Conservation (phyloP, 2,329 filamentous ascomycete genomes). For the Zasmidium citrigriseum region DNA sequence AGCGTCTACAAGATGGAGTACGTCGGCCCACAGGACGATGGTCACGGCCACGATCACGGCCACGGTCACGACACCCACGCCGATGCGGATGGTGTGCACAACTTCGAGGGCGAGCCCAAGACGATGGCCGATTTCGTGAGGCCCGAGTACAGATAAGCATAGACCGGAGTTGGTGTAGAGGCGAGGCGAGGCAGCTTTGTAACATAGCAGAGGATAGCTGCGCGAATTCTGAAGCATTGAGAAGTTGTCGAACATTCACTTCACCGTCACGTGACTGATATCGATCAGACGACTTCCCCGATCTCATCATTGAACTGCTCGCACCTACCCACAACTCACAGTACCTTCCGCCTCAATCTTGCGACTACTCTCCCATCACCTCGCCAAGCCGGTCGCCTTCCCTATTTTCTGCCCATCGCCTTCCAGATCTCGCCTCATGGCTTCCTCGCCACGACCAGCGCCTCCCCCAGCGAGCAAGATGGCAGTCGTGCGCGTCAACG, state of each 20-base stretch:
- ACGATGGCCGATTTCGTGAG: conserved; percentile 95
- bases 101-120: conserved; percentile 77
- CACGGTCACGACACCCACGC: conserved; percentile 47
- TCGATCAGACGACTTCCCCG: neutral
- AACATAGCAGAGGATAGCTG: conserved; percentile 20
- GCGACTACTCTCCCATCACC: too few relatives aligned
- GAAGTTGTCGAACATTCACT: neutral
- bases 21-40: conserved; percentile 77
- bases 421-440: neutral
- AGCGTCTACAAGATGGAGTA: conserved; percentile 98
- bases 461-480: neutral
- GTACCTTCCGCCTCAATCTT: neutral
- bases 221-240: conserved; percentile 10
- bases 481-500: neutral
- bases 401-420: neutral
- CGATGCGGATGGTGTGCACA: conserved; percentile 52
- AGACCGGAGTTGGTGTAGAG: neutral
- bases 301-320: neutral
- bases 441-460: neutral
- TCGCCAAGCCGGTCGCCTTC: neutral
- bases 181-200: conserved; percentile 14
- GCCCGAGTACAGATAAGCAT: conserved; percentile 81
- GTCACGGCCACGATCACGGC: conserved; percentile 53
- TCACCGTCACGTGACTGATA: neutral
- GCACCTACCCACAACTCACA: neutral